Conservation (phyloP, 2,329 filamentous ascomycete genomes). For the Fusarium sp. region DNA sequence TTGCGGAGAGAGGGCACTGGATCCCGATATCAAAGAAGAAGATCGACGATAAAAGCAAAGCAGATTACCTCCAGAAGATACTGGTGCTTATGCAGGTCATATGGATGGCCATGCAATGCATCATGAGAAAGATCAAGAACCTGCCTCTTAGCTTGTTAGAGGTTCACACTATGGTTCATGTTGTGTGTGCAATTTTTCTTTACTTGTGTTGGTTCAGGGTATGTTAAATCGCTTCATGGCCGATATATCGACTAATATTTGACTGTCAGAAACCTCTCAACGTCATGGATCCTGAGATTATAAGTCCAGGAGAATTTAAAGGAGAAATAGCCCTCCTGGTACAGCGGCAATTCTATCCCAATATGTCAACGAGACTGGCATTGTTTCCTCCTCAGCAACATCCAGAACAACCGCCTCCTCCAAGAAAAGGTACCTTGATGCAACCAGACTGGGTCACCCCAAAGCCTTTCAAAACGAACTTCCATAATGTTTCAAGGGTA, state of each 20-base stretch:
- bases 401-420: background rate
- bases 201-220: conserved; percentile 41
- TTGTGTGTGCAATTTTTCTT: conserved; percentile 35
- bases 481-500: background rate
- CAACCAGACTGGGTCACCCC: background rate
- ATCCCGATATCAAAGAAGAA: conserved; percentile 16
- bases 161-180: conserved; percentile 44
- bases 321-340: background rate
- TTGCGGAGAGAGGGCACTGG: conserved; percentile 21
- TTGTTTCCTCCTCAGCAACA: conserved; percentile 1
- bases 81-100: conserved; percentile 54
- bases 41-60: conserved; percentile 55
- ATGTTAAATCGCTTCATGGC: accelerated
- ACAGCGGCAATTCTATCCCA: conserved; percentile 3
- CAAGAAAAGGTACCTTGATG: background rate
- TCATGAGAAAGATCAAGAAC: conserved; percentile 48
- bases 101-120: conserved; percentile 55
- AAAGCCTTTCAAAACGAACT: background rate
- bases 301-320: background rate
- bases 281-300: conserved; percentile 1
- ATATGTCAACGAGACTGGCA: conserved; percentile 1
- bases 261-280: conserved; percentile 35
- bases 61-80: conserved; percentile 51
- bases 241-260: background rate
- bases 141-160: conserved; percentile 56